These are phyloP conservation scores for Sanguinoderma infundibulare DNA, from an alignment of 1,284 basidiomycete species.

Conservation along the genomic window DNA sequence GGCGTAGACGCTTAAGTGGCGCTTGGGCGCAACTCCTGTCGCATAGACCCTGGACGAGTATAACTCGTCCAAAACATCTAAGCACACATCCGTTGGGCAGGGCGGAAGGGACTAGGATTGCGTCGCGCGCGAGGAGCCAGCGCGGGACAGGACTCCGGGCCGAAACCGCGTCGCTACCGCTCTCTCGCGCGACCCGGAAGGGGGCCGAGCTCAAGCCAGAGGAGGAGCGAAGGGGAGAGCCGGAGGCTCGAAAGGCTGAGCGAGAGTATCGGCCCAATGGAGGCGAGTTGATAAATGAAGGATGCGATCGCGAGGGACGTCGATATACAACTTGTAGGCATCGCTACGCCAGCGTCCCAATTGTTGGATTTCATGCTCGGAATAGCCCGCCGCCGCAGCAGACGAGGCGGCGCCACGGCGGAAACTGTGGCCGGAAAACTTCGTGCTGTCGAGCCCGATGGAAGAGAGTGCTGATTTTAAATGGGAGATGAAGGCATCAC, in stretches of 20 bases:
- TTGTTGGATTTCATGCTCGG: slow-evolving; percentile 40
- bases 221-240: slow-evolving; percentile 7
- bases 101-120: too few relatives aligned
- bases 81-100: neutral
- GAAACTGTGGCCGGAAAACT: slow-evolving; percentile 36
- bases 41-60: too few relatives aligned
- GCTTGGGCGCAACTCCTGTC: too few relatives aligned
- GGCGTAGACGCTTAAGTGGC: too few relatives aligned
- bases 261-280: slow-evolving; percentile 31
- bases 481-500: slow-evolving; percentile 27
- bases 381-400: slow-evolving; percentile 36
- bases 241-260: slow-evolving; percentile 6
- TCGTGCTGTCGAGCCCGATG: slow-evolving; percentile 27
- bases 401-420: slow-evolving; percentile 26
- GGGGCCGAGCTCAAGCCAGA: slow-evolving; percentile 10
- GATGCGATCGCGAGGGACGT: slow-evolving; percentile 27
- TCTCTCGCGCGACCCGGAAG: neutral
- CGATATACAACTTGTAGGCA: slow-evolving; percentile 41
- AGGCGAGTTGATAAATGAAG: slow-evolving; percentile 36
- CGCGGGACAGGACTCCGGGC: too few relatives aligned
- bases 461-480: slow-evolving; percentile 14
- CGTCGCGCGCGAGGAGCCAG: too few relatives aligned
- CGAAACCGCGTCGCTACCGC: too few relatives aligned
- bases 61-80: too few relatives aligned
- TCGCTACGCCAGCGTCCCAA: slow-evolving; percentile 41